Conservation (phyloP, 768 basidiomycete species). For the Pleurotus giganteus region DNA sequence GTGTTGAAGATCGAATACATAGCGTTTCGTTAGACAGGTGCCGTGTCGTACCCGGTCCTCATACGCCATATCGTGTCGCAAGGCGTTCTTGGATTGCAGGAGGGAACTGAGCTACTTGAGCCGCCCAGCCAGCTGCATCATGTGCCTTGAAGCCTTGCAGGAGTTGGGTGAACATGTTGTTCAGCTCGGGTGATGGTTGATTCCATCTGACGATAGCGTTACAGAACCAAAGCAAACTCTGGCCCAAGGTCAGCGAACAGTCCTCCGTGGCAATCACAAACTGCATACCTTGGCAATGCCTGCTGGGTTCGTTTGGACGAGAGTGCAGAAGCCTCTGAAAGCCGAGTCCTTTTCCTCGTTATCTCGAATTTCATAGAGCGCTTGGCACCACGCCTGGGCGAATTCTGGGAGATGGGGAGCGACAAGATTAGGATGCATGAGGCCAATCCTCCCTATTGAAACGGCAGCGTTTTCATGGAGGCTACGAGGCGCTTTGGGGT, state of each 20-base stretch:
- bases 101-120: constrained; percentile 81
- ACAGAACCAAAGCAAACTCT: constrained; percentile 98
- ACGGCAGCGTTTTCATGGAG: constrained; percentile 98
- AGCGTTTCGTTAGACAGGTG: constrained; percentile 4
- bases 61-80: constrained; percentile 85
- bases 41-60: constrained; percentile 18
- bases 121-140: constrained; percentile 81
- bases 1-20: constrained; percentile 10
- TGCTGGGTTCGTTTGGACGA: constrained; percentile 91
- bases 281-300: constrained; percentile 91
- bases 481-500: constrained; percentile 89
- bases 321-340: constrained; percentile 94
- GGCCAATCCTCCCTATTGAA: constrained; percentile 92
- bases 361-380: constrained; percentile 96
- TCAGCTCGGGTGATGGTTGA: constrained; percentile 86
- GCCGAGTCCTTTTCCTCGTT: constrained; percentile 99
- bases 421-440: constrained; percentile 87
- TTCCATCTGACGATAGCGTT: constrained; percentile 97
- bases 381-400: constrained; percentile 95
- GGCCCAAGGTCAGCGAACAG: constrained; percentile 14
- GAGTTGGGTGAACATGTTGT: constrained; percentile 91
- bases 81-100: constrained; percentile 87
- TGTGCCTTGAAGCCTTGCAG: constrained; percentile 89
- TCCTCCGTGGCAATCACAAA: neutral
- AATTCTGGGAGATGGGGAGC: constrained; percentile 89